phyloP scores from a whole-genome alignment of 2,329 filamentous ascomycete species.

The Penicillium occitanis region DNA sequence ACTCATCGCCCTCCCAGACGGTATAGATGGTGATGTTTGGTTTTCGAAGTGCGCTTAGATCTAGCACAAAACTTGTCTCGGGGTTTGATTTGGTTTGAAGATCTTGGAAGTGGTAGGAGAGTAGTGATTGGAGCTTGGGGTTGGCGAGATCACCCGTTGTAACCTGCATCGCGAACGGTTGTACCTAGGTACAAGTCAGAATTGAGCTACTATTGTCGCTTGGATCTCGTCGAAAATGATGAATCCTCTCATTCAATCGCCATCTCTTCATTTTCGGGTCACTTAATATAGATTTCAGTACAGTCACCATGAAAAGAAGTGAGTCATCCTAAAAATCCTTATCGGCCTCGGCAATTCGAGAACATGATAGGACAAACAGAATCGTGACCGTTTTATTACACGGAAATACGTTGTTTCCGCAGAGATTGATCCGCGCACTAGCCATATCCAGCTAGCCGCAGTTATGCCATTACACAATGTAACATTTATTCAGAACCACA shows the following conservation, averaged over 20 bases:
- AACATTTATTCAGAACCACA: not conserved
- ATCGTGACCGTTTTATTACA: not conserved
- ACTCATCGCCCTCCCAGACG: not conserved
- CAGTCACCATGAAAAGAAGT: not conserved
- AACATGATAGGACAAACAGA: not conserved
- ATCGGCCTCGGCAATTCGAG: not conserved
- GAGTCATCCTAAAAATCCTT: not conserved
- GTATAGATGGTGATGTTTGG: conserved; percentile 5
- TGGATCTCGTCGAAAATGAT: not conserved
- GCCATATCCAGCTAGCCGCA: not conserved
- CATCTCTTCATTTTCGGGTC: not conserved
- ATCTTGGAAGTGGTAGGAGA: not conserved
- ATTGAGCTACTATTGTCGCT: not conserved
- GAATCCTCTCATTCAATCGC: not conserved
- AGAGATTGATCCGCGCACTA: not conserved
- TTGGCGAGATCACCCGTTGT: not conserved
- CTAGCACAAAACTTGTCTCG: conserved; percentile 2
- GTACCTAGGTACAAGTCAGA: not conserved
- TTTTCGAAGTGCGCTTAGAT: not conserved
- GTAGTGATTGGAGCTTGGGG: not conserved
- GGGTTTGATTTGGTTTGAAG: not conserved
- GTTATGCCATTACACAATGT: not conserved
- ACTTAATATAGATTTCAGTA: not conserved
- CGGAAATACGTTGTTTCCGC: not conserved
- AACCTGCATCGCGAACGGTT: conserved; percentile 40